These are phyloP conservation scores for Volvox reticuliferus DNA, from an alignment of 139 green algal genomes.

Conservation along the genomic window DNA sequence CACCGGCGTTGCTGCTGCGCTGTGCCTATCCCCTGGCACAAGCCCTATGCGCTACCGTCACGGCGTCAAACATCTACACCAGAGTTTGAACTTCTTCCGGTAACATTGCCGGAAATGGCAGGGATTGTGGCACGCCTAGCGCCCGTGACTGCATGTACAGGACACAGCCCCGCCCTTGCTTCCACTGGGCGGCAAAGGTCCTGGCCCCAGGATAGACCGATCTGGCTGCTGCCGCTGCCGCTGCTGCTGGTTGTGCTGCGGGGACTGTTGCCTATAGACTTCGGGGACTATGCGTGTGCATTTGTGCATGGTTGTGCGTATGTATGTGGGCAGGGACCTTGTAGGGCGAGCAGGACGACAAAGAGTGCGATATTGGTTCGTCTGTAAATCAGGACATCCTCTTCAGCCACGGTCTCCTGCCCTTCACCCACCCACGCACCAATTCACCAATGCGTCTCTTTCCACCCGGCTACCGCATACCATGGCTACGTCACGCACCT, in stretches of 20 bases:
- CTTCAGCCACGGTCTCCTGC: background rate
- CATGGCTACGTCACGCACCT: background rate
- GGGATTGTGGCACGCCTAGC: background rate
- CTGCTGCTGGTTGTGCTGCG: too few relatives aligned
- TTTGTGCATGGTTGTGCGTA: too few relatives aligned
- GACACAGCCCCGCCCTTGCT: too few relatives aligned
- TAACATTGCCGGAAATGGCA: background rate
- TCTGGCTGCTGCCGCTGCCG: background rate
- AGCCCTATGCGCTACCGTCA: background rate
- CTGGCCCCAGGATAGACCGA: background rate
- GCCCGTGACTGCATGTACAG: background rate
- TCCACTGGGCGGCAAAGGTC: background rate
- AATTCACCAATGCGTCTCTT: background rate
- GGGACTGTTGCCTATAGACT: too few relatives aligned
- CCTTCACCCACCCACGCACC: background rate
- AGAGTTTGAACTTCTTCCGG: background rate
- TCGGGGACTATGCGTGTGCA: too few relatives aligned
- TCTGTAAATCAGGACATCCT: background rate
- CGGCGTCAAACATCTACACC: background rate
- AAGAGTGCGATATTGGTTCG: background rate
- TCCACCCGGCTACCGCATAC: too few relatives aligned
- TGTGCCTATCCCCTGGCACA: too few relatives aligned
- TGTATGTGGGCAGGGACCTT: conserved; percentile 60
- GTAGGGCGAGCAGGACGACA: background rate
- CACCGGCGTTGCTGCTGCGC: background rate